Conservation (phyloP, 2,329 filamentous ascomycete genomes). For the Ophiobolus disseminans region DNA sequence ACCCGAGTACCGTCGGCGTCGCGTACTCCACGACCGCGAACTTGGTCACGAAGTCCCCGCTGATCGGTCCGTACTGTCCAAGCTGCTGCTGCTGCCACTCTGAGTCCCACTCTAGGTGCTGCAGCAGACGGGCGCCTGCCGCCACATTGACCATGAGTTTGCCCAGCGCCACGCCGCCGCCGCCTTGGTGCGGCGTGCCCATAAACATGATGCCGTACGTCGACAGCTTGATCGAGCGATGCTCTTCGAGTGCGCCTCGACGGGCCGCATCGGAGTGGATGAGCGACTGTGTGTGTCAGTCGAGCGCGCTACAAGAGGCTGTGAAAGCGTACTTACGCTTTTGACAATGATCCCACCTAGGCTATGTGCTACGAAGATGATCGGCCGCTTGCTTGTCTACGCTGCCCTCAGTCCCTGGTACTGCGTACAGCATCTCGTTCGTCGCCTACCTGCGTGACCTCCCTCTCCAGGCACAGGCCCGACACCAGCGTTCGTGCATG, state of each 20-base stretch:
- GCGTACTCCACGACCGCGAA: slow-evolving; percentile 43
- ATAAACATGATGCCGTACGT: slow-evolving; percentile 52
- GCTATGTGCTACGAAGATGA: slow-evolving; percentile 45
- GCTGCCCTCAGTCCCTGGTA: slow-evolving; percentile 27
- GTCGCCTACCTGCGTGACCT: slow-evolving; percentile 28
- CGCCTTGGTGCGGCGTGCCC: slow-evolving; percentile 50
- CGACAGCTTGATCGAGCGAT: slow-evolving; percentile 43
- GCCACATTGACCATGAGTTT: slow-evolving; percentile 41
- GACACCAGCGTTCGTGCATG: slow-evolving; percentile 44
- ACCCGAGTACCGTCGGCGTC: slow-evolving; percentile 33
- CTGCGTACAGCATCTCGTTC: slow-evolving; percentile 4
- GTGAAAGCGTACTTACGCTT: slow-evolving; percentile 28
- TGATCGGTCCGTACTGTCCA: slow-evolving; percentile 45
- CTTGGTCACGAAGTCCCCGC: slow-evolving; percentile 45
- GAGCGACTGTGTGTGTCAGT: slow-evolving; percentile 24
- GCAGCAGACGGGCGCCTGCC: slow-evolving; percentile 42
- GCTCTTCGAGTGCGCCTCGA: slow-evolving; percentile 31
- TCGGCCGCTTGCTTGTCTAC: slow-evolving; percentile 18
- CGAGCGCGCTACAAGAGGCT: slow-evolving; percentile 5
- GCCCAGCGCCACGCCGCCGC: slow-evolving; percentile 38
- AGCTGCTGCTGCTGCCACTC: slow-evolving; percentile 48
- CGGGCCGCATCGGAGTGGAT: slow-evolving; percentile 42
- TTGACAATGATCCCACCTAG: slow-evolving; percentile 46
- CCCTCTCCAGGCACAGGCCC: slow-evolving; percentile 38
- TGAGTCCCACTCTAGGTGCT: slow-evolving; percentile 44